Base-by-base conservation (phyloP, 306 rosid species). In the Crotalaria pallida region DNA sequence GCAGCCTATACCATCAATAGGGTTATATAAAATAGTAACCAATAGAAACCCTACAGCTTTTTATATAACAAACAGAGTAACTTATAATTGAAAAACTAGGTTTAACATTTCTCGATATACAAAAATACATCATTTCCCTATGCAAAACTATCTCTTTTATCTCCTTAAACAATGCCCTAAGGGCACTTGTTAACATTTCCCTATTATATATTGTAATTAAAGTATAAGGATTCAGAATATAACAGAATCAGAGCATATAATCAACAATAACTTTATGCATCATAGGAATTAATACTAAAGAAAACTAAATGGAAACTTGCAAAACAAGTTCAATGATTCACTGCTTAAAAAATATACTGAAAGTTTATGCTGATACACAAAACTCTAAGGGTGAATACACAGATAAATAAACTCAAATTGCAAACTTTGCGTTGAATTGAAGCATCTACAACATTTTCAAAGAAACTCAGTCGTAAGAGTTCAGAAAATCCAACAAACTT, bases 391-490 rank as follows among this genome's bases (percentile, higher is more conserved):
- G 0, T 41, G 53, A 50, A 64, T 15, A 44, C 19, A 15, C 52
- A 56, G 58, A 71, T 65, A 58, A 16, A 43, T 29, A 23, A 70
- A 47, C 75, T 64, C 48, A 53, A 78, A 63, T 21, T 41, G 72
- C 53, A 74, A 40, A 69, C 65, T 70, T 76, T 71, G 36, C 23
- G 67, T 3, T 50, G 74, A 77, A 76, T 76, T 67, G 62, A 48
- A 56, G 43, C 22, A 19, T 29, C 78, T 47, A 52, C 21, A 44
- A 53, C 55, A 36, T 53, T 58, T 72, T 75, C 27, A 41, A 50
- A 56, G 77, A 31, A 55, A 51, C 81, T 81, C 81, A 79, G 10
- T 59, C 11, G 75, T 48, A 52, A 72, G 49, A 67, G 52, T 34
- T n/a, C 41, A 36, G 13, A 80, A 62, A 72, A 58, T 38, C 53